phyloP scores from a whole-genome alignment of 108 stramenopile genomes.

The Pseudonitzschia multistriata region DNA sequence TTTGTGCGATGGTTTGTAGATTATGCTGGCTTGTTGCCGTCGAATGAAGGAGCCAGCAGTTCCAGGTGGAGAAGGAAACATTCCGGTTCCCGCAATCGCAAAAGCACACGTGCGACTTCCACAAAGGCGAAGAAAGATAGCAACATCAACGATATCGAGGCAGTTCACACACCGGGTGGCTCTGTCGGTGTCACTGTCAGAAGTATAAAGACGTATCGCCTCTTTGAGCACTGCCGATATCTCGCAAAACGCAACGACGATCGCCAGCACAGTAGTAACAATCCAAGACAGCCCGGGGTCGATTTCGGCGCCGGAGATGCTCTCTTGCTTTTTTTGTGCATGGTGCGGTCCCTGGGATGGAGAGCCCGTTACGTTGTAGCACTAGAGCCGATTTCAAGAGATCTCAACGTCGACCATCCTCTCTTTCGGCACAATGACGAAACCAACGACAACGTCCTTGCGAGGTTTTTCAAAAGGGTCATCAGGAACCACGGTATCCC shows the following conservation, averaged over 20 bases:
- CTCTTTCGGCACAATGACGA: constrained; percentile 26
- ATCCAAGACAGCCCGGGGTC: neutral
- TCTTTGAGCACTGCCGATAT: neutral
- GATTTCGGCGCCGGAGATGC: constrained; percentile 35
- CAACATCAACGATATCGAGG: neutral
- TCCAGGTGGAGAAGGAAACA: neutral
- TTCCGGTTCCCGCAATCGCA: neutral
- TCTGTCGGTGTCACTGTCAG: neutral
- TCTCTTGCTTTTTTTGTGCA: constrained; percentile 47
- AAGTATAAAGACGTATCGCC: neutral
- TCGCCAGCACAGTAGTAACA: constrained; percentile 5
- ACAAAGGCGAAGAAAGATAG: neutral
- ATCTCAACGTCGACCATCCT: constrained; percentile 77
- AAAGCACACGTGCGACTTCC: neutral
- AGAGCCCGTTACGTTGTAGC: constrained; percentile 69
- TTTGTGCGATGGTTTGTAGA: constrained; percentile 22
- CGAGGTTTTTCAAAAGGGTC: neutral
- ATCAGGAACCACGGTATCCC: too few species aligned
- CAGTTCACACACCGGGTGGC: too few species aligned
- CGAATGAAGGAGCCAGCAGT: too few species aligned
- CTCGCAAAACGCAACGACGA: neutral
- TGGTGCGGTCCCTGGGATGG: constrained; percentile 79
- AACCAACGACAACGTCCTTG: neutral
- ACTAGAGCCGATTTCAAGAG: constrained; percentile 50
- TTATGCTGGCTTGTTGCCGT: neutral